Evolutionary conservation across 202 grass and related monocot genomes (phyloP).

Genomic region (Hordeum pubiflorum): DNA sequence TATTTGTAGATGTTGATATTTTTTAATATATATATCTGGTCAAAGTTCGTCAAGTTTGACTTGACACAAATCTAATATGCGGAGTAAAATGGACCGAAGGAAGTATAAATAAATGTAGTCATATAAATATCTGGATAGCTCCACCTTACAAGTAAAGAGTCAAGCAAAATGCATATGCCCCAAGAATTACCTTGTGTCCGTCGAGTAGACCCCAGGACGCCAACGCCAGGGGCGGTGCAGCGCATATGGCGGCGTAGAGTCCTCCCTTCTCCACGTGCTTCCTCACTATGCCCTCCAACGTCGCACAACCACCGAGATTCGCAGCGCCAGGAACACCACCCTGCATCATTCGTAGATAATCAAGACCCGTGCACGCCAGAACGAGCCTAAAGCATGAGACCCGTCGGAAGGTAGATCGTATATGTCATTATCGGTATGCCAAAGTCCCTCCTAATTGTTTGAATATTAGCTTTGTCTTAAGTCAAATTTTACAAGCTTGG

Average conservation of each 20-base stretch:
- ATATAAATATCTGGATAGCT: too few species aligned
- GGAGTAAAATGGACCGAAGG: too few species aligned
- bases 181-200: conserved; percentile 38
- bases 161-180: background rate
- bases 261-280: conserved; percentile 43
- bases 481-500: too few species aligned
- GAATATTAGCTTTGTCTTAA: too few species aligned
- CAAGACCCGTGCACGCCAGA: background rate
- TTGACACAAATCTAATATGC: too few species aligned
- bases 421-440: background rate
- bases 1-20: too few species aligned
- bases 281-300: conserved; percentile 49
- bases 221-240: conserved; percentile 55
- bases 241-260: conserved; percentile 64
- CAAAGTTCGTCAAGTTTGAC: too few species aligned
- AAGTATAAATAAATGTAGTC: too few species aligned
- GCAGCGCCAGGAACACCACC: conserved; percentile 45
- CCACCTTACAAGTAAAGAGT: background rate
- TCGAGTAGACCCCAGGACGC: conserved; percentile 66
- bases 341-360: background rate
- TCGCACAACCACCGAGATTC: conserved; percentile 48
- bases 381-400: background rate
- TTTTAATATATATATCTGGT: too few species aligned
- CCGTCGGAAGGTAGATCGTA: background rate
- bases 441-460: too few species aligned